Base-by-base conservation (phyloP, 2,329 filamentous ascomycete genomes). In the Exophiala viscosa region DNA sequence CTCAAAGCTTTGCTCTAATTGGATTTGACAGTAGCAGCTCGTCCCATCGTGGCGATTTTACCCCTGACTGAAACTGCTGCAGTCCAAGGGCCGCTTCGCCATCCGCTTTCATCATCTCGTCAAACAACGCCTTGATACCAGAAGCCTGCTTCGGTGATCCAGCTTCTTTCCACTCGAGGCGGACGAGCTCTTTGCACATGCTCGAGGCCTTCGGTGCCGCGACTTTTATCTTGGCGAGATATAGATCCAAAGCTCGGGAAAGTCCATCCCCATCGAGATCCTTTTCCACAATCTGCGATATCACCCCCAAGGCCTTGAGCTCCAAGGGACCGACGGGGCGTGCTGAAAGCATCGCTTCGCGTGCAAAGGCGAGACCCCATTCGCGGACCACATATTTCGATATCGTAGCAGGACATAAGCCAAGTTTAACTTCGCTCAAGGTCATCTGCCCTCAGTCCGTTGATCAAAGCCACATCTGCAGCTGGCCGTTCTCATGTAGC, bases 391-490 rank as follows among this genome's bases (percentile, higher is more conserved):
- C 57, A 48, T 70, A 74, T 47, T 68, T 69, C 1, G 69, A 74
- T 4, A 74, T 72, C 1, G 65, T 67, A 0, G 70, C 71, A 1
- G 71, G 65, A 48, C 66, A 68, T 4, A 74, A 56, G 0, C 68
- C 71, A 1, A 72, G 59, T 46, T 70, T 73, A 3, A 69, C 70
- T 43, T 76, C 73, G 53, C 66, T 73, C 3, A 76, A 60, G 1
- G 65, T 71, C 8, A 66, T 41, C n/a, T n/a, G n/a, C n/a, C n/a
- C n/a, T n/a, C n/a, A n/a, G n/a, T n/a, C n/a, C n/a, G n/a, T n/a
- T n/a, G n/a, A 28, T 28, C 23, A 4, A 28, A 7, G 23, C 23
- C 23, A 28, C 23, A 28, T 28, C 5, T 7, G 23, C 5, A 28
- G 23, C 23, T 5, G 8, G 23, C 23, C 23, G 23, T 28, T 28